Evolutionary conservation across 345 rosid genomes (phyloP).

Genomic region (Lepidium didymum): DNA sequence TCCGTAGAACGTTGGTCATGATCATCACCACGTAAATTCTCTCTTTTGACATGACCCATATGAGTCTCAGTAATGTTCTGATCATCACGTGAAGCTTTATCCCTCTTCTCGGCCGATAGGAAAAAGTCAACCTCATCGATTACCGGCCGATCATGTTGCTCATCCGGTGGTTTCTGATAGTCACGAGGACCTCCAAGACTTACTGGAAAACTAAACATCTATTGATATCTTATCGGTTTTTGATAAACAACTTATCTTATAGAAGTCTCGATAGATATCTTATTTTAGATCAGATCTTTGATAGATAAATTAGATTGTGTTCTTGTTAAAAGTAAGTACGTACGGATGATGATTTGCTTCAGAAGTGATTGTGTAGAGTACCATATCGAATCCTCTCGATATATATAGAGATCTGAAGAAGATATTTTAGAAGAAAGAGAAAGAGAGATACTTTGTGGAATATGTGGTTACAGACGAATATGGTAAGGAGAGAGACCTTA

Average conservation of each 20-base stretch:
- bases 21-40: conserved; percentile 30
- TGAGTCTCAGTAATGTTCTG: neutral
- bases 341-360: neutral
- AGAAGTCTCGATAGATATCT: no score
- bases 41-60: conserved; percentile 43
- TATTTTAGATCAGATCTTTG: neutral
- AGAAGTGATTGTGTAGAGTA: conserved; percentile 24
- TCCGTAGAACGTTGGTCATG: conserved; percentile 16
- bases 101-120: conserved; percentile 38
- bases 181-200: conserved; percentile 24
- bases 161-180: conserved; percentile 17
- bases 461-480: conserved; percentile 44
- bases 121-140: conserved; percentile 83
- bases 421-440: conserved; percentile 24
- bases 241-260: no score
- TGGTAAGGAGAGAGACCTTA: conserved; percentile 24
- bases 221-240: neutral
- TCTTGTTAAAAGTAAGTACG: neutral
- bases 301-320: neutral
- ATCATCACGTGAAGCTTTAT: conserved; percentile 9
- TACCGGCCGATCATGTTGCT: conserved; percentile 27
- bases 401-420: conserved; percentile 30
- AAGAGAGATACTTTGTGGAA: conserved; percentile 29
- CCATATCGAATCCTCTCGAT: conserved; percentile 73
- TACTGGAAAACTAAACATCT: conserved; percentile 51